phyloP scores from a whole-genome alignment of 1,284 basidiomycete genomes.

The Ganoderma meredithae region DNA sequence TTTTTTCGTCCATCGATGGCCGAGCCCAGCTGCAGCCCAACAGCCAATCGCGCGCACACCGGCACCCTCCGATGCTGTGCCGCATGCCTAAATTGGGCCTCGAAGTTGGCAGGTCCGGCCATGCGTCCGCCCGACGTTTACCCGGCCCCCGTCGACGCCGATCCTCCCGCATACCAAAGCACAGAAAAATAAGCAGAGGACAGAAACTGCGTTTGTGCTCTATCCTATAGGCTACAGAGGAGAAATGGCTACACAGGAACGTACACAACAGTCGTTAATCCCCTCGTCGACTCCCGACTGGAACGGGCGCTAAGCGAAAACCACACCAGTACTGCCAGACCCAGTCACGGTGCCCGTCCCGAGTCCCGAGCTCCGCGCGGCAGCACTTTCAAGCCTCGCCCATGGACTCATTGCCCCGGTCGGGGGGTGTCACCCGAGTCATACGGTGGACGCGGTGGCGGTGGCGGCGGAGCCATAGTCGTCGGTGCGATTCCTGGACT shows the following conservation, averaged over 20 bases:
- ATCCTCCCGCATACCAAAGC: background rate
- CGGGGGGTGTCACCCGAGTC: background rate
- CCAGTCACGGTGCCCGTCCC: background rate
- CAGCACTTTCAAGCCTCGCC: constrained; percentile 1
- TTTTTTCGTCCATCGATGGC: constrained; percentile 37
- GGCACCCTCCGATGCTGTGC: constrained; percentile 27
- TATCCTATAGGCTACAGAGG: constrained; percentile 3
- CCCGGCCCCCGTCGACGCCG: constrained; percentile 2
- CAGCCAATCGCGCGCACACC: constrained; percentile 29
- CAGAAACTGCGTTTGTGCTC: background rate
- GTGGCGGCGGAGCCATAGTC: constrained; percentile 23
- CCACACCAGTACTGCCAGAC: background rate
- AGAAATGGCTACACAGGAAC: background rate
- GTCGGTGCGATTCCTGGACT: constrained; percentile 12
- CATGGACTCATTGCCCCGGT: background rate
- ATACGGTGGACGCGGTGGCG: constrained; percentile 9
- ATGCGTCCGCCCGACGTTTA: constrained; percentile 18
- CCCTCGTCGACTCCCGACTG: background rate
- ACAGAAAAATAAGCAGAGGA: background rate
- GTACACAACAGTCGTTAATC: background rate
- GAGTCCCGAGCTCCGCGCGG: constrained; percentile 3
- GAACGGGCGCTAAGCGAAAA: background rate
- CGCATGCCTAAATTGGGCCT: constrained; percentile 14
- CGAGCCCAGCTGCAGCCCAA: background rate
- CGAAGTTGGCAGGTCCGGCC: constrained; percentile 6